phyloP scores from a whole-genome alignment of 1,284 basidiomycete species.

The Polyporus tsugae region DNA sequence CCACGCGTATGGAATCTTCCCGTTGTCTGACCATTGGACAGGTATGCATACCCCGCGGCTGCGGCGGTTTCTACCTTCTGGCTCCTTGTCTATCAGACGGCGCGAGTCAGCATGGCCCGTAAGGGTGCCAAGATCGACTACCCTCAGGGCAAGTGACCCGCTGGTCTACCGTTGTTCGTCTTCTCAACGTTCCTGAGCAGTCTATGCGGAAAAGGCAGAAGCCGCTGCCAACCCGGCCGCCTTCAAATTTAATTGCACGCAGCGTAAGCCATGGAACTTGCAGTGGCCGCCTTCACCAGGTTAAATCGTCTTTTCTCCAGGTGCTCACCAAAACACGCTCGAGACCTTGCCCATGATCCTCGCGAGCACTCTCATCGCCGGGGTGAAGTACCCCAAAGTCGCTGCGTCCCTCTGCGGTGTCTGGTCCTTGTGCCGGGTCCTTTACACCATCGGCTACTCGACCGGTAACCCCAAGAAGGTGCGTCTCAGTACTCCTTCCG shows the following conservation, averaged over 20 bases:
- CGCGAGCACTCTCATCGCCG: constrained; percentile 58
- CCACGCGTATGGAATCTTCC: background rate
- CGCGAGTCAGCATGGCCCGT: constrained; percentile 57
- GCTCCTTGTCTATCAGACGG: constrained; percentile 59
- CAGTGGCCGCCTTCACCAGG: constrained; percentile 59
- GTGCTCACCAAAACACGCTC: constrained; percentile 79
- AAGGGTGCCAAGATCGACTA: constrained; percentile 65
- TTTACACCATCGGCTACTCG: constrained; percentile 69
- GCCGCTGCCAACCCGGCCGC: constrained; percentile 47
- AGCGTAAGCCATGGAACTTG: constrained; percentile 60
- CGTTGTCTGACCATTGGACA: constrained; percentile 31
- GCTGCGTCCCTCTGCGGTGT: constrained; percentile 61
- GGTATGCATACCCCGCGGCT: constrained; percentile 59
- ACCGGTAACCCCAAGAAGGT: constrained; percentile 56
- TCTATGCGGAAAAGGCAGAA: constrained; percentile 61
- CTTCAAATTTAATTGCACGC: constrained; percentile 57
- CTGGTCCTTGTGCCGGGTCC: constrained; percentile 64
- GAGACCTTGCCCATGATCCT: constrained; percentile 51
- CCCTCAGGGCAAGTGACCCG: constrained; percentile 61
- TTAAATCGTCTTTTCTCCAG: constrained; percentile 41
- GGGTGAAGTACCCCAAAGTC: constrained; percentile 62
- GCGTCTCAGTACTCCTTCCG: background rate
- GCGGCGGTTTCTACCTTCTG: constrained; percentile 61
- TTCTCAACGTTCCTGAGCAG: constrained; percentile 40
- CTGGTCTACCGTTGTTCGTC: background rate